Evolutionary conservation across 257 asterid genomes (phyloP), one percentile per base, ranked within the genome.

Genomic region (Penstemon newberryi): DNA sequence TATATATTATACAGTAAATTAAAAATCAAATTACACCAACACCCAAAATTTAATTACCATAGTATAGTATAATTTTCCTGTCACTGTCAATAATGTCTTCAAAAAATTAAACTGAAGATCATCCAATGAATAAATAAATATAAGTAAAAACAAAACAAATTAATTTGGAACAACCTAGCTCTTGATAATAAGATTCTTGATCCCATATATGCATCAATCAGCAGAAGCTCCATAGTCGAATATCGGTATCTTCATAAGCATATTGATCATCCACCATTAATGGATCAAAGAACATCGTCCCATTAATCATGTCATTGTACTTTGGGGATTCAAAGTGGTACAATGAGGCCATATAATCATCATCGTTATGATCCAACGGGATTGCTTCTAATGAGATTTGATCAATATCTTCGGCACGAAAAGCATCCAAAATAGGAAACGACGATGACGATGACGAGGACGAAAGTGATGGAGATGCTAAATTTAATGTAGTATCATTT

Each of bases 301-400:
- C 38, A 61, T 78, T 70, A 6, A 89, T 43, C 97, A 80, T 85
- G 47, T 89, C 95, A 10, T 33, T 70, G 81, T 80, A 87, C 88
- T 81, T 91, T 0, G 96, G 96, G 54, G 96, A 89, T 43, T 91
- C 98, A 47, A 91, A 84, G 84, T 74, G 72, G 85, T 80, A 81
- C 96, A 90, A 88, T 8, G 82, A 75, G 44, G 63, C 78, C 62
- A 66, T 62, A 46, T 61, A 70, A 3, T 60, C 70, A 45, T 65
- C 73, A 10, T 33, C 64, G 56, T 15, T 10, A 7, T 38, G 6
- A 37, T 38, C 60, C n/a, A 38, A 12, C 11, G 15, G 41, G 4
- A 44, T 12, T 25, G 60, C 69, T 4, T 64, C 72, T 18, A 70
- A 15, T 4, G 72, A 66, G 15, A 76, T 40, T 4, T 5, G 47